A percentile compares a stretch with the other conserved stretches of the same genome.
Conservation (phyloP, 306 rosid species). For the Potentilla sterilis region DNA sequence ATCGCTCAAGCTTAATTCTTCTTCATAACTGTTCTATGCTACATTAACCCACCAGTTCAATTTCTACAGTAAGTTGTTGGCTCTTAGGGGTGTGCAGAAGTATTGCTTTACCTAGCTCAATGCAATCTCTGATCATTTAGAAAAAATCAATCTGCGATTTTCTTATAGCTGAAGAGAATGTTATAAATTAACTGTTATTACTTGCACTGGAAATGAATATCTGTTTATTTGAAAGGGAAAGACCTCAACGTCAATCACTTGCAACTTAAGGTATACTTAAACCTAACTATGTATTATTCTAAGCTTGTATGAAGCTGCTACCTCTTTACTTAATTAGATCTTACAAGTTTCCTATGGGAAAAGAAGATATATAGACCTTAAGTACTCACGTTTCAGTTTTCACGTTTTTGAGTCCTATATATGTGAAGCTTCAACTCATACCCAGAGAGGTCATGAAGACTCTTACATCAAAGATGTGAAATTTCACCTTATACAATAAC, state of each 20-base stretch:
- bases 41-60: not conserved
- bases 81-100: not conserved
- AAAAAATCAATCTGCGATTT: not conserved
- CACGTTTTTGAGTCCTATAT: not conserved
- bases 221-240: too few relatives aligned
- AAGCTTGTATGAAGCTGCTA: not conserved
- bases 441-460: not conserved
- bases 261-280: not conserved
- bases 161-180: not conserved
- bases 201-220: too few relatives aligned
- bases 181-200: too few relatives aligned
- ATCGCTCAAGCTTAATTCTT: slow-evolving; percentile 37
- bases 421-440: not conserved
- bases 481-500: not conserved
- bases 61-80: not conserved
- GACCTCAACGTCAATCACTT: not conserved
- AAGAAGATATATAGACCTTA: too few relatives aligned
- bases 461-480: not conserved
- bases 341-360: too few relatives aligned
- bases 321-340: not conserved
- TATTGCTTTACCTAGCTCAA: not conserved
- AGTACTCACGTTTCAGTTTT: not conserved
- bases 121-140: not conserved
- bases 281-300: not conserved
- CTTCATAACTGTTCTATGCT: slow-evolving; percentile 1